phyloP scores from a whole-genome alignment of 352 stramenopile species.

The Phytopythium boreale region DNA sequence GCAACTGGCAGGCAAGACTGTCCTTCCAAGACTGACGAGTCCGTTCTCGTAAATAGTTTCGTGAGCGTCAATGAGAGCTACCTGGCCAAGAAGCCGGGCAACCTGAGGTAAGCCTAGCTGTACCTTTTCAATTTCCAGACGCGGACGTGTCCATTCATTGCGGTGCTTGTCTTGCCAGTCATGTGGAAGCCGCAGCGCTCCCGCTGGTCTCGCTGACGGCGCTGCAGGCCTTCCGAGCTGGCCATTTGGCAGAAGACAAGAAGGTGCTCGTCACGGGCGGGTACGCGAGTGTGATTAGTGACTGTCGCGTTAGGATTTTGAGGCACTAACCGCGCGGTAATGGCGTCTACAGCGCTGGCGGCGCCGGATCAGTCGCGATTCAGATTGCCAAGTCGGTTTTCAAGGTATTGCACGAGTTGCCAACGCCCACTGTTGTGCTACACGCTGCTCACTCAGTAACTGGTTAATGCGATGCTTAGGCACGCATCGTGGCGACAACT shows the following conservation, averaged over 20 bases:
- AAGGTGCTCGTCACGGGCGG: conserved; percentile 74
- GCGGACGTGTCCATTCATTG: background rate
- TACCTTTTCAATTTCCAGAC: background rate
- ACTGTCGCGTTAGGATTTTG: background rate
- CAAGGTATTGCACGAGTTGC: conserved; percentile 30
- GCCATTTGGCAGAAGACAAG: conserved; percentile 50
- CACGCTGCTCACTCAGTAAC: background rate
- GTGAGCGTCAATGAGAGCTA: conserved; percentile 51
- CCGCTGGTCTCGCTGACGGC: conserved; percentile 55
- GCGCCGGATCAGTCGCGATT: conserved; percentile 66
- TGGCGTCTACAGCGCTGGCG: conserved; percentile 39
- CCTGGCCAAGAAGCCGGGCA: conserved; percentile 63
- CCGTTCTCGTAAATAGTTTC: conserved; percentile 24
- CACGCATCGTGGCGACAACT: conserved; percentile 66
- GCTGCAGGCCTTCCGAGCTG: conserved; percentile 46
- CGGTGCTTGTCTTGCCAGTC: conserved; percentile 14
- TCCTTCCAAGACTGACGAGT: background rate
- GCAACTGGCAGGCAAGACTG: no score
- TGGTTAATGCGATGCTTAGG: conserved; percentile 14
- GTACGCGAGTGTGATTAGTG: conserved; percentile 14
- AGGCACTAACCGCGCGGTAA: background rate
- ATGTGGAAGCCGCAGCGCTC: conserved; percentile 66
- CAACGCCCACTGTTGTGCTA: background rate
- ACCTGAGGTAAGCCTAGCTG: conserved; percentile 39
- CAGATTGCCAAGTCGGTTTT: conserved; percentile 76